These are phyloP conservation scores for Heimioporus sp. DNA, from an alignment of 768 basidiomycete genomes.

Conservation along the genomic window DNA sequence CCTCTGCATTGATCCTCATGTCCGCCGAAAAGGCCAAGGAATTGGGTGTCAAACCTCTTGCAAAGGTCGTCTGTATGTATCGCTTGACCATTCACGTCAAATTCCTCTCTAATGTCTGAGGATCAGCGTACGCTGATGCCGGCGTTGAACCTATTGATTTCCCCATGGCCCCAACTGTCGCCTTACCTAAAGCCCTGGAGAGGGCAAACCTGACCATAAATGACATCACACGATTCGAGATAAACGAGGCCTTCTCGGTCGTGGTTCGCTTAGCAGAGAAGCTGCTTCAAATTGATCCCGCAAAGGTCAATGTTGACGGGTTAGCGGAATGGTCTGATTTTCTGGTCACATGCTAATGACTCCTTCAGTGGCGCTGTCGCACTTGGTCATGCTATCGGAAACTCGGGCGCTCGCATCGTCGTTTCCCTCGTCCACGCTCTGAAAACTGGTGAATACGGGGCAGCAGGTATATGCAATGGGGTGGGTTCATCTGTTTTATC, in stretches of 20 bases:
- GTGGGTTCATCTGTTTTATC: conserved; percentile 46
- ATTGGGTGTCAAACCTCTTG: conserved; percentile 89
- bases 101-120: conserved; percentile 4
- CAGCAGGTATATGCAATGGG: conserved; percentile 96
- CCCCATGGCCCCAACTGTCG: conserved; percentile 91
- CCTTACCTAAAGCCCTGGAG: conserved; percentile 84
- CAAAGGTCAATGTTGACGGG: conserved; percentile 91
- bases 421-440: conserved; percentile 92
- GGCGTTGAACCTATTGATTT: conserved; percentile 98
- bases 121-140: conserved; percentile 89
- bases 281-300: conserved; percentile 75
- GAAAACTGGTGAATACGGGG: conserved; percentile 90
- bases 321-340: conserved; percentile 35
- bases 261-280: conserved; percentile 92
- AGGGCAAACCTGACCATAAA: conserved; percentile 78
- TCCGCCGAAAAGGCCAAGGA: conserved; percentile 91
- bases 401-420: conserved; percentile 91
- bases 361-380: conserved; percentile 86
- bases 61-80: conserved; percentile 85
- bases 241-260: conserved; percentile 98
- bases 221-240: conserved; percentile 90
- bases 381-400: conserved; percentile 94
- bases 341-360: conserved; percentile 4
- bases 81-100: not conserved
- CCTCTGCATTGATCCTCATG: conserved; percentile 92